Percentiles rank a stretch among this genome's conserved stretches.
These are phyloP conservation scores for Saccharum hybrid DNA, from an alignment of 202 grass and related monocot species.

Conservation along the genomic window DNA sequence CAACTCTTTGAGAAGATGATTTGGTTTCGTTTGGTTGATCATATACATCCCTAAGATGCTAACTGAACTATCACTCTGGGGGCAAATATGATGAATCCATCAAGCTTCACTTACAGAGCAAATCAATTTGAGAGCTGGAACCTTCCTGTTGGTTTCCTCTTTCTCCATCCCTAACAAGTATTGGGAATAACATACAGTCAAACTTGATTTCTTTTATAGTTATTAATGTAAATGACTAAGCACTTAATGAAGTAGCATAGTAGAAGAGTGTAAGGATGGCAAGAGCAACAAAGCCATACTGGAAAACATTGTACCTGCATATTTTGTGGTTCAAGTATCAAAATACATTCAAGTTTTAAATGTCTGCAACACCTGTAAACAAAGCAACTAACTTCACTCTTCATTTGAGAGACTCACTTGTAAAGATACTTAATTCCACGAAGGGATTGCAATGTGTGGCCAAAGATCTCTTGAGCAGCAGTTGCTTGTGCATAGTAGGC, in stretches of 20 bases:
- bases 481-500: slow-evolving; percentile 40
- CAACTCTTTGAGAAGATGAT: slow-evolving; percentile 46
- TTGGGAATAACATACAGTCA: slow-evolving; percentile 24
- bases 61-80: slow-evolving; percentile 40
- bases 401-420: slow-evolving; percentile 69
- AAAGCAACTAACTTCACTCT: slow-evolving; percentile 12
- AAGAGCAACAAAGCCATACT: slow-evolving; percentile 96
- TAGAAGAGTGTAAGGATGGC: slow-evolving; percentile 90
- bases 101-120: slow-evolving; percentile 45
- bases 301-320: slow-evolving; percentile 96
- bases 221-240: slow-evolving; percentile 11
- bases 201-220: background rate
- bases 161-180: slow-evolving; percentile 87
- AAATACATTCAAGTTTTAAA: slow-evolving; percentile 26
- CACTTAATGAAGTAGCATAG: slow-evolving; percentile 54
- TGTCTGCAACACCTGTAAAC: background rate
- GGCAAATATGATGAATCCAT: slow-evolving; percentile 43
- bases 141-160: slow-evolving; percentile 82
- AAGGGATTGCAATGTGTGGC: slow-evolving; percentile 89
- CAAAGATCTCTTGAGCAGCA: slow-evolving; percentile 18
- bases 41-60: slow-evolving; percentile 61
- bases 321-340: slow-evolving; percentile 32
- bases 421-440: slow-evolving; percentile 99
- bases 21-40: slow-evolving; percentile 46
- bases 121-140: slow-evolving; percentile 88